These are phyloP conservation scores for Allomyces arbusculus DNA, from an alignment of 192 early-diverging fungal species.

Conservation along the genomic window DNA sequence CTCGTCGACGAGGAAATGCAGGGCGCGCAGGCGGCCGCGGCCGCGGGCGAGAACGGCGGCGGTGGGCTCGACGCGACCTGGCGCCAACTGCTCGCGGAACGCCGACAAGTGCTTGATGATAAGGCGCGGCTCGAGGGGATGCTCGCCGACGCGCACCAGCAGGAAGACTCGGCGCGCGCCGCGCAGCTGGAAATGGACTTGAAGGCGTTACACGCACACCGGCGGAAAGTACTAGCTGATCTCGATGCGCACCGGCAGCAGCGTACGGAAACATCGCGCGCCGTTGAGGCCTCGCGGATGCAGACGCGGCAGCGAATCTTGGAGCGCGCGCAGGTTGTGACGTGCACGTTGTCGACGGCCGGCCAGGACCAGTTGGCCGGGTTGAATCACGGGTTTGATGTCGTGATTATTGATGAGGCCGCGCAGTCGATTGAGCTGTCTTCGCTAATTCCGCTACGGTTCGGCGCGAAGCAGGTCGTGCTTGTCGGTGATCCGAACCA, in stretches of 20 bases:
- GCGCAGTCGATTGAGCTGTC: constrained; percentile 78
- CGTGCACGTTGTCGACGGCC: constrained; percentile 63
- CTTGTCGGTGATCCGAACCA: constrained; percentile 90
- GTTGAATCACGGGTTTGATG: constrained; percentile 45
- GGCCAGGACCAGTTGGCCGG: constrained; percentile 62
- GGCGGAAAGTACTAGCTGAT: constrained; percentile 10
- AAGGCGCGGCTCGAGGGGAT: not conserved
- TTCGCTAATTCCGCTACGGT: constrained; percentile 71
- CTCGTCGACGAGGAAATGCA: not conserved
- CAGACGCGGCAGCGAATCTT: constrained; percentile 43
- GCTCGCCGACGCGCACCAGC: not conserved
- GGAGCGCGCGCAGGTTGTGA: constrained; percentile 59
- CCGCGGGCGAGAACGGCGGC: not conserved
- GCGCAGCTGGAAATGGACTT: constrained; percentile 20
- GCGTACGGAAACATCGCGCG: constrained; percentile 6
- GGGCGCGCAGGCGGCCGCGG: not conserved
- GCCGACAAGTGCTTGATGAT: not conserved
- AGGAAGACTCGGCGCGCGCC: constrained; percentile 8
- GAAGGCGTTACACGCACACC: constrained; percentile 12
- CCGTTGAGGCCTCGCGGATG: constrained; percentile 25
- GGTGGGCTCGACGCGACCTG: not conserved
- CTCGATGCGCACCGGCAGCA: constrained; percentile 12
- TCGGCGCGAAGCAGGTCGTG: constrained; percentile 56
- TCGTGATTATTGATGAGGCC: constrained; percentile 90
- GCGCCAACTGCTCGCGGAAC: not conserved